A percentile compares a stretch with the other conserved stretches of the same genome.
Evolutionary conservation across 2,329 filamentous ascomycete species (phyloP).

Genomic region (Simplicillium aogashimaense): DNA sequence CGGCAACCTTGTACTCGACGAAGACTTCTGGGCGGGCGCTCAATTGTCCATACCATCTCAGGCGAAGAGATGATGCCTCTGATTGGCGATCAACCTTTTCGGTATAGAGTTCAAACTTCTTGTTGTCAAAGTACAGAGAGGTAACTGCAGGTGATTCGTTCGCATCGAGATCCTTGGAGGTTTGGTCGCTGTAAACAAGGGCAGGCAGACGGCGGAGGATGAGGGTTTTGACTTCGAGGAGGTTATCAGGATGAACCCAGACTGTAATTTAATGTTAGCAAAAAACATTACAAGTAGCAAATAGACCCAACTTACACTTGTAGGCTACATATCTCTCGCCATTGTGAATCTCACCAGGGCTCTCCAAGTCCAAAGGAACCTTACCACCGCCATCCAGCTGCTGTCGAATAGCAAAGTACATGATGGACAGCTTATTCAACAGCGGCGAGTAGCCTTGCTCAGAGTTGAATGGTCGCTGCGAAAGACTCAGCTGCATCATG

Average conservation of each 20-base stretch:
- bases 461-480: constrained; percentile 87
- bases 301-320: constrained; percentile 54
- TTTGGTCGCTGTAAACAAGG: constrained; percentile 84
- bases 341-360: constrained; percentile 46
- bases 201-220: constrained; percentile 85
- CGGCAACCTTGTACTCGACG: constrained; percentile 82
- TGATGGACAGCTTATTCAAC: constrained; percentile 81
- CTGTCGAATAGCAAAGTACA: constrained; percentile 92
- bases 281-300: too few relatives aligned
- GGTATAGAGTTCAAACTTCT: constrained; percentile 75
- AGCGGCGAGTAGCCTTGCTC: constrained; percentile 82
- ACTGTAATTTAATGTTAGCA: constrained; percentile 33
- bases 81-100: constrained; percentile 70
- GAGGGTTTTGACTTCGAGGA: constrained; percentile 93
- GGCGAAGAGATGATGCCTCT: constrained; percentile 71
- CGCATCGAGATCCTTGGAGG: constrained; percentile 71
- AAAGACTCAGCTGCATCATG: constrained; percentile 80
- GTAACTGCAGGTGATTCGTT: constrained; percentile 83
- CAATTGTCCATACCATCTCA: constrained; percentile 88
- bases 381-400: constrained; percentile 54
- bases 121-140: constrained; percentile 91
- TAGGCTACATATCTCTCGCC: constrained; percentile 72
- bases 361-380: constrained; percentile 35
- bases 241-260: constrained; percentile 93
- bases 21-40: constrained; percentile 68